Evolutionary conservation across 352 stramenopile genomes (phyloP), one percentile per base, ranked within the genome.

Genomic region (Phytopythium aichiense): DNA sequence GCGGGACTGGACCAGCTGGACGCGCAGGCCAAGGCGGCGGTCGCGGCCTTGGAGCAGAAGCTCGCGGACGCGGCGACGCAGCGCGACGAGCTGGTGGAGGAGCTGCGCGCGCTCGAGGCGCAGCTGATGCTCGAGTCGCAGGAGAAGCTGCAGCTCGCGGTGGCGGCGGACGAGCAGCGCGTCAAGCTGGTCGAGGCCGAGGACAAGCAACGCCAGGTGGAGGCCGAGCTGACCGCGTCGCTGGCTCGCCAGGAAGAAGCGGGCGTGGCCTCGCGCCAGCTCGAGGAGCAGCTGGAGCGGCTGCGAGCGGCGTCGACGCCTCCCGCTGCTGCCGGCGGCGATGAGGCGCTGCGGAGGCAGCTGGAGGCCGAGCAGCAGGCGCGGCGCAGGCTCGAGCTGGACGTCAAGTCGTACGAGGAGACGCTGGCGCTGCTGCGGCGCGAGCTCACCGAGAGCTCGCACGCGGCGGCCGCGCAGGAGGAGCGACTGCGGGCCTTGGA

Each of bases 371-470:
- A 86, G 38, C 56, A 55, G 7, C 64, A 74, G 40, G 56, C 68
- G 6, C 68, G 78, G 6, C 56, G 67, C 49, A 87, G 70, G 38
- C 69, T 89, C 4, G 72, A 85, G 42, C 66, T 89, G 23, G 83
- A 92, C 52, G 71, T 88, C 9, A 70, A 77, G 45, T 92, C 83
- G 35, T 92, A 90, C 59, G 71, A 83, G 60, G 83, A 90, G 59
- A 74, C 76, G 4, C 49, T 88, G 11, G 66, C 71, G 37, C 49
- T 87, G n/a, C 48, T 89, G 22, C 81, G 78, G 11, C 67, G 71
- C 22, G 73, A 92, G 49, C 59, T 83, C n/a, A 87, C 86, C 55
- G 64, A 73, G 22, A 81, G 64, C 48, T 77, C 76, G 0, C 65
- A 81, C 31, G 71, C 58, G 7, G 73, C 77, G 33, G 56, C 66